Percentiles rank a stretch among this genome's conserved stretches.
phyloP scores from a whole-genome alignment of 2,329 filamentous ascomycete species.

The Pseudogymnoascus sp. region DNA sequence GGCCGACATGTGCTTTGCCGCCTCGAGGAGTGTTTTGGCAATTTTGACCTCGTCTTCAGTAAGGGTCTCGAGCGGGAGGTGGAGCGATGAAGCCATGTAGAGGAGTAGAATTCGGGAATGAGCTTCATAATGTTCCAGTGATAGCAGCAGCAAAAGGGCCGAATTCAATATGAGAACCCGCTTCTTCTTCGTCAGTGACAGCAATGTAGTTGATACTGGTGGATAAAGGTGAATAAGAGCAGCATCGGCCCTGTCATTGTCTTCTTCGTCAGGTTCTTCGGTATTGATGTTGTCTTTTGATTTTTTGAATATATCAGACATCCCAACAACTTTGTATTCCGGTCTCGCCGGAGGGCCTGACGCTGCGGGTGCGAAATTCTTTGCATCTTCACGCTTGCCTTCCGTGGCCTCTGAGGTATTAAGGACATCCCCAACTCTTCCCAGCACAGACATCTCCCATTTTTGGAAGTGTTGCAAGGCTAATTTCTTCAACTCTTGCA shows the following conservation, averaged over 20 bases:
- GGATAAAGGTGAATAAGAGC: conserved; percentile 44
- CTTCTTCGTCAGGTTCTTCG: conserved; percentile 20
- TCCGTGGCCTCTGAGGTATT: conserved; percentile 39
- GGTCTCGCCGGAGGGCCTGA: conserved; percentile 13
- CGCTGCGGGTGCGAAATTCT: conserved; percentile 21
- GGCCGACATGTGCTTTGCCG: conserved; percentile 60
- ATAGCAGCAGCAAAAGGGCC: conserved; percentile 62
- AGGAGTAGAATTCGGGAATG: conserved; percentile 65
- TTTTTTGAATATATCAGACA: conserved; percentile 12
- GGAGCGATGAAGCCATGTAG: conserved; percentile 60
- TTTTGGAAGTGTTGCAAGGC: conserved; percentile 65
- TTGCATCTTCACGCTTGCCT: conserved; percentile 23
- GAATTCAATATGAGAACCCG: conserved; percentile 62
- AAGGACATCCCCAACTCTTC: conserved; percentile 61
- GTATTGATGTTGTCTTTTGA: conserved; percentile 16
- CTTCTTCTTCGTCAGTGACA: conserved; percentile 49
- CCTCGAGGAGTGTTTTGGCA: conserved; percentile 63
- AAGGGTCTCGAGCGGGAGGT: conserved; percentile 55
- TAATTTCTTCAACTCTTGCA: conserved; percentile 60
- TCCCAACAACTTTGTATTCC: conserved; percentile 24
- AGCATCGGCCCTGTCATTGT: conserved; percentile 40
- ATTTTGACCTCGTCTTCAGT: conserved; percentile 67
- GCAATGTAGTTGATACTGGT: conserved; percentile 52
- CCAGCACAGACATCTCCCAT: conserved; percentile 65
- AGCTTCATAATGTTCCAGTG: conserved; percentile 67